Percentiles rank a stretch among this genome's conserved stretches.
Conservation (phyloP, 441 rosid species). For the Raphanus hybrid region DNA sequence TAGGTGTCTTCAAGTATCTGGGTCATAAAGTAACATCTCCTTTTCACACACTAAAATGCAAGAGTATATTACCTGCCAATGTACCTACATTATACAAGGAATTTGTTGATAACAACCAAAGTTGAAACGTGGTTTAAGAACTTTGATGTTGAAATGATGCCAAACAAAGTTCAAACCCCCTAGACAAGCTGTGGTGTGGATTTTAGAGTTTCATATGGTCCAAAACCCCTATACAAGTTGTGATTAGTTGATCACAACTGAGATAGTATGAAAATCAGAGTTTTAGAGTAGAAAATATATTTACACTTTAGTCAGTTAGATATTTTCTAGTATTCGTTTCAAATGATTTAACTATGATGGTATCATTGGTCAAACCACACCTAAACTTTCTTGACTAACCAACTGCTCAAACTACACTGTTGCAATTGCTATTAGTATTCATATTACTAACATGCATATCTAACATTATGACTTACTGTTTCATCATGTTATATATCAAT, state of each 20-base stretch:
- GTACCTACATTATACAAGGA: constrained; percentile 7
- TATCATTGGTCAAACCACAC: constrained; percentile 19
- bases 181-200: not conserved
- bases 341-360: not conserved
- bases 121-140: constrained; percentile 12
- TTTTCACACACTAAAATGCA: constrained; percentile 22
- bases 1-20: constrained; percentile 25
- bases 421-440: not conserved
- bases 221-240: not conserved
- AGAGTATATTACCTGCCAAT: constrained; percentile 25
- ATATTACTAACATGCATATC: constrained; percentile 13
- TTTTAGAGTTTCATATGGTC: not conserved
- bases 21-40: constrained; percentile 35
- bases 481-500: not conserved
- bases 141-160: constrained; percentile 36
- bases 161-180: constrained; percentile 15
- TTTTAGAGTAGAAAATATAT: not conserved
- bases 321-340: not conserved
- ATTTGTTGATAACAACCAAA: constrained; percentile 21
- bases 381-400: constrained; percentile 11
- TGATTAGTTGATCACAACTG: constrained; percentile 3
- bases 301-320: not conserved
- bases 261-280: not conserved
- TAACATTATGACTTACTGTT: not conserved
- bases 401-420: not conserved